Conservation (phyloP, 805 yeast genomes). For the Saccharomycopsis guyanensis region DNA sequence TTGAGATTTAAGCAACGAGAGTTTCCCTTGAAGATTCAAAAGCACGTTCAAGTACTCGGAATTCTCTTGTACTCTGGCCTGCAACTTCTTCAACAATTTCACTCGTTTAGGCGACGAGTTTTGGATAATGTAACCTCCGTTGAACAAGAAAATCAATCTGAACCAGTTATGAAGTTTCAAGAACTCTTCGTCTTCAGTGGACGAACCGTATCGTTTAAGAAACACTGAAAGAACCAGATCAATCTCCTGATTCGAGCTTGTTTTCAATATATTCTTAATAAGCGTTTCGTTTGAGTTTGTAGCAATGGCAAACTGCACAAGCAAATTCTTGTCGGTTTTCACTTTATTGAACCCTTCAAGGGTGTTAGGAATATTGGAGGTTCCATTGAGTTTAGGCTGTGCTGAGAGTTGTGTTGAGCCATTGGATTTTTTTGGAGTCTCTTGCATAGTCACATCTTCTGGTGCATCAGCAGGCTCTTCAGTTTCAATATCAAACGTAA, state of each 20-base stretch:
- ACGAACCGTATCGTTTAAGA: conserved; percentile 5
- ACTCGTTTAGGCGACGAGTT: conserved; percentile 6
- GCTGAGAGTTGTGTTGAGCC: neutral
- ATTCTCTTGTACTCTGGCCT: conserved; percentile 6
- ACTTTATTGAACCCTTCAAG: conserved; percentile 6
- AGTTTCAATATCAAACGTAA: neutral
- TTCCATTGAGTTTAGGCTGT: conserved; percentile 2
- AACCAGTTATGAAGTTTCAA: conserved; percentile 19
- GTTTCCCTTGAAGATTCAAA: conserved; percentile 19
- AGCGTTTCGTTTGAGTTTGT: conserved; percentile 10
- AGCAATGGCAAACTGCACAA: conserved; percentile 7
- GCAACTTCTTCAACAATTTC: conserved; percentile 11
- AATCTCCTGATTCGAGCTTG: conserved; percentile 13
- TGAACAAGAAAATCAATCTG: conserved; percentile 10
- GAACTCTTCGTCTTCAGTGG: neutral
- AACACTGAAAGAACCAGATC: conserved; percentile 7
- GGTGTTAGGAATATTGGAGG: conserved; percentile 2
- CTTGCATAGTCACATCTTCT: neutral
- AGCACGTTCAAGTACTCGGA: conserved; percentile 7
- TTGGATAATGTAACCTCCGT: conserved; percentile 14
- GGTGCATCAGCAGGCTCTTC: neutral
- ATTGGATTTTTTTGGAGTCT: neutral
- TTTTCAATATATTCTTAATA: conserved; percentile 16
- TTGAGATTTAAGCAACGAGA: conserved; percentile 17
- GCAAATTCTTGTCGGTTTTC: neutral